Base-by-base conservation (phyloP, 2,329 filamentous ascomycete genomes). In the Venturia nashicola region DNA sequence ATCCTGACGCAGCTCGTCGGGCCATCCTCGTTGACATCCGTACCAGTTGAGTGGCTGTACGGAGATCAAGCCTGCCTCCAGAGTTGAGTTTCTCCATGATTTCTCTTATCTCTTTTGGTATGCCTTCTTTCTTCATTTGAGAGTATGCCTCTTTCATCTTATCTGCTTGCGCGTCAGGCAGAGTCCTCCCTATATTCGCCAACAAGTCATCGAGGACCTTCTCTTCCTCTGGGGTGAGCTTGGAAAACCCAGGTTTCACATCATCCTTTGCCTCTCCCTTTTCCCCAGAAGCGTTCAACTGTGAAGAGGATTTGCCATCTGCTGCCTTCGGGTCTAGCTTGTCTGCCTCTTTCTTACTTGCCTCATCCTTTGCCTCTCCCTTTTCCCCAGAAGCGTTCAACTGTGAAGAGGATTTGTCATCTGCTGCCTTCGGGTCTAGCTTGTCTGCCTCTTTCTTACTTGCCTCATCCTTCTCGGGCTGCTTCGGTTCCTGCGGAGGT, bases 21-120 rank as follows among this genome's bases (percentile, higher is more conserved):
- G 83, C 79, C 72, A 86, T 77, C 67, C 81, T 80, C 62, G 79
- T 80, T 23, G 83, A 79, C 66, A 86, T 75, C 39, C 80, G 77
- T 69, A 83, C 79, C 63, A 86, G 74, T 72, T 85, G 86, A 48
- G 87, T 83, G 20, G 84, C 83, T 12, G 80, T 81, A 69, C 81
- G 80, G 65, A 84, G 70, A 44, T 80, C 79, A 40, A 82, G 70
- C 64, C 74, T 73, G 67, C 78, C 75, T 40, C 78, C 77, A 40
- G 78, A 80, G 73, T 72, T 76, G 70, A 78, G 76, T 67, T 80
- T 80, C 61, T 84, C 79, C 73, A 87, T 82, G 62, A 88, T 80
- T 67, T 87, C 81, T 63, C 83, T 81, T 20, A 91, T 76, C 71
- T 91, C 89, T 27, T 76, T 70, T 0, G 90, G 89, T 18, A 91